phyloP scores from a whole-genome alignment of 202 grass and related monocot genomes.

The Elaeis oleifera region DNA sequence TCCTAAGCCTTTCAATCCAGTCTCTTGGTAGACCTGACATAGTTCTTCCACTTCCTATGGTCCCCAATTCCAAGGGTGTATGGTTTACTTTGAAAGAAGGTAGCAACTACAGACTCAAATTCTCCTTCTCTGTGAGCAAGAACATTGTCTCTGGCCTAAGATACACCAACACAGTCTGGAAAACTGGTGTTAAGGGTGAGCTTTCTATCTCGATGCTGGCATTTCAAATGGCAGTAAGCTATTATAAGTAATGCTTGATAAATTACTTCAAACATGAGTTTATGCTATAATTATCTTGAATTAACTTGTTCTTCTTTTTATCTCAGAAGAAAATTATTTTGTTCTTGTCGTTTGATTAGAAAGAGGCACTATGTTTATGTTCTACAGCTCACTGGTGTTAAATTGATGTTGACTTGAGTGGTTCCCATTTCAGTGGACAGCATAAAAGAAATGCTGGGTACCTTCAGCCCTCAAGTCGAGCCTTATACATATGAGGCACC shows the following conservation, averaged over 20 bases:
- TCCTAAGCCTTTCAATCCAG: conserved; percentile 73
- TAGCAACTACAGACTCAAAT: conserved; percentile 82
- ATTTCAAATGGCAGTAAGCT: not conserved
- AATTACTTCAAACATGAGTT: too few species aligned
- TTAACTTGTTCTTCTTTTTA: too few species aligned
- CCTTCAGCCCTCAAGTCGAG: conserved; percentile 91
- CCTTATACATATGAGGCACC: conserved; percentile 75
- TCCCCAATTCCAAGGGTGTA: conserved; percentile 60
- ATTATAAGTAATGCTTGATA: too few species aligned
- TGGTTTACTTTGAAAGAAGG: conserved; percentile 98
- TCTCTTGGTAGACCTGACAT: conserved; percentile 68
- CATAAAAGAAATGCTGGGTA: conserved; percentile 88
- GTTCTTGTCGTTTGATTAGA: too few species aligned
- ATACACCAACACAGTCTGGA: conserved; percentile 99
- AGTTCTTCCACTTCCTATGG: conserved; percentile 63
- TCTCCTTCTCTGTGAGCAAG: conserved; percentile 82
- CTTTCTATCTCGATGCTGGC: not conserved
- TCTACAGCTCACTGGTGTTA: too few species aligned
- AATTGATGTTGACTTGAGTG: too few species aligned
- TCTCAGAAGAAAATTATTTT: too few species aligned
- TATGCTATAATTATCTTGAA: too few species aligned
- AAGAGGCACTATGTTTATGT: too few species aligned
- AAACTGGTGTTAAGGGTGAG: conserved; percentile 78
- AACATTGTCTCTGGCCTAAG: conserved; percentile 94
- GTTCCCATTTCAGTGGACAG: conserved; percentile 48